A percentile compares a stretch with the other conserved stretches of the same genome.
These are phyloP conservation scores for Mycena filopes DNA, from an alignment of 768 basidiomycete genomes.

Conservation along the genomic window DNA sequence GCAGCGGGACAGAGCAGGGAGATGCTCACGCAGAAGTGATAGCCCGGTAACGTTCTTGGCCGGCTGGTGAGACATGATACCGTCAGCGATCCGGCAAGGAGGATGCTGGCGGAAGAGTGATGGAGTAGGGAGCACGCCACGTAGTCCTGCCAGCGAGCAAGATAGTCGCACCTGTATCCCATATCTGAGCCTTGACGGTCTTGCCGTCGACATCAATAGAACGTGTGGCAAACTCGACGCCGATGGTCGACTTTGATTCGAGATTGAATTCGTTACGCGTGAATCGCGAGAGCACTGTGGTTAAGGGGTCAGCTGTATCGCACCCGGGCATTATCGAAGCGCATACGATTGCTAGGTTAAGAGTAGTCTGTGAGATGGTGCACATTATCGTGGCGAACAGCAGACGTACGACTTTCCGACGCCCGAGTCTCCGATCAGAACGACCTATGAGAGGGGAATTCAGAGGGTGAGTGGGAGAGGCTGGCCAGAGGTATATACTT, in stretches of 20 bases:
- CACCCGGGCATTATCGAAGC: background rate
- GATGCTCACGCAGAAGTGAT: constrained; percentile 92
- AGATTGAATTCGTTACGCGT: constrained; percentile 99
- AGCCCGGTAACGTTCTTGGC: constrained; percentile 96
- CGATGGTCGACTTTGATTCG: constrained; percentile 99
- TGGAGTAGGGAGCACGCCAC: constrained; percentile 7
- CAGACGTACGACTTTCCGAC: constrained; percentile 97
- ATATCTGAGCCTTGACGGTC: constrained; percentile 98
- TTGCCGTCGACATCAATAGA: constrained; percentile 96
- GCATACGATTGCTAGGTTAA: constrained; percentile 47
- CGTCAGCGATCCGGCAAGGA: constrained; percentile 2
- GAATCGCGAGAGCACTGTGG: constrained; percentile 96
- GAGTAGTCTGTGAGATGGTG: background rate
- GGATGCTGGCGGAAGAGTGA: constrained; percentile 5
- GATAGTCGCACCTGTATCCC: constrained; percentile 89
- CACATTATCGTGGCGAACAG: constrained; percentile 17
- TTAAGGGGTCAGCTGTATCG: constrained; percentile 3
- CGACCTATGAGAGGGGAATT: constrained; percentile 68
- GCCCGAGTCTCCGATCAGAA: constrained; percentile 98
- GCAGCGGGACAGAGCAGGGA: constrained; percentile 3
- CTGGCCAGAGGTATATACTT: constrained; percentile 61
- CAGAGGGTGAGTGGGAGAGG: background rate
- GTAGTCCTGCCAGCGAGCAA: constrained; percentile 15
- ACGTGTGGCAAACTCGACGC: constrained; percentile 98
- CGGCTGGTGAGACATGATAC: constrained; percentile 63